Evolutionary conservation across 495 filamentous ascomycete species (phyloP).

Genomic region (Podospora didyma): DNA sequence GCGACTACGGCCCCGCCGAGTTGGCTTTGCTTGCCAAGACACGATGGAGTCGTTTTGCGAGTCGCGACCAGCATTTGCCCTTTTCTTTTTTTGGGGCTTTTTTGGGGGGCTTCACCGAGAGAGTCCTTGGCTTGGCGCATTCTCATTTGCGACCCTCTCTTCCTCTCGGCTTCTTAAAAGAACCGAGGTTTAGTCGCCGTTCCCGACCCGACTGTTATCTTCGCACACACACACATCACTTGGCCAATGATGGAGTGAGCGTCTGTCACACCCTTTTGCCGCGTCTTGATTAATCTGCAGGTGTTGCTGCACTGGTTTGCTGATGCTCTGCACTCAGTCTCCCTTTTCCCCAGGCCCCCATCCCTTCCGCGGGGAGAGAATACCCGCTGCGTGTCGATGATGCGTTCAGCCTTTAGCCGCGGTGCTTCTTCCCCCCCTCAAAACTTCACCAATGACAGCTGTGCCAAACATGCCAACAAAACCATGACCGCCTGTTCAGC

Average conservation of each 20-base stretch:
- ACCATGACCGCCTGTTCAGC: background rate
- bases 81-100: no score
- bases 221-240: no score
- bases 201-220: no score
- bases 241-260: no score
- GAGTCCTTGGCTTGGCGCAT: no score
- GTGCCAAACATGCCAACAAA: background rate
- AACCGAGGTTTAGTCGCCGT: background rate
- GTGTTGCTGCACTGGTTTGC: no score
- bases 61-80: no score
- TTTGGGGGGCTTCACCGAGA: no score
- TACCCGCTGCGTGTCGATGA: conserved; percentile 2
- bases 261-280: no score
- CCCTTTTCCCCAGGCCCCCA: no score
- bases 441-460: background rate
- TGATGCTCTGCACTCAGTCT: no score
- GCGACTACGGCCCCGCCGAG: background rate
- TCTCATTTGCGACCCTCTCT: background rate
- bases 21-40: background rate
- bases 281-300: background rate
- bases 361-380: background rate
- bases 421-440: background rate
- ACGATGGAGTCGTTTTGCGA: no score
- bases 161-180: background rate
- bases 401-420: conserved; percentile 12